Conservation (phyloP, 1,139 yeast species). For the Hyphopichia burtonii region DNA sequence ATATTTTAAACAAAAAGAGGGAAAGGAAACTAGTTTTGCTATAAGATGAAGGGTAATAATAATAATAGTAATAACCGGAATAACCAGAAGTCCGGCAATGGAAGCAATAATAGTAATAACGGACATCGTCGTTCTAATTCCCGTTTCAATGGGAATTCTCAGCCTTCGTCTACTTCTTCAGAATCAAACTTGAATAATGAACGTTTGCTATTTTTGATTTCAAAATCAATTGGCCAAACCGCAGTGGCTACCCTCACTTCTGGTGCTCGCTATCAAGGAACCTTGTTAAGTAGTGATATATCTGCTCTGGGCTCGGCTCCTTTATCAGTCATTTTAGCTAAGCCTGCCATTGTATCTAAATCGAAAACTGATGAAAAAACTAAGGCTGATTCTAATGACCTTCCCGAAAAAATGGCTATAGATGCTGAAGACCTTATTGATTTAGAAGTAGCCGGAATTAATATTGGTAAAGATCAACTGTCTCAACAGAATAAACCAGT, state of each 20-base stretch:
- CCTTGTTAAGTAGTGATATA: conserved; percentile 39
- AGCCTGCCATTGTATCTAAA: conserved; percentile 33
- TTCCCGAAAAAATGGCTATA: conserved; percentile 50
- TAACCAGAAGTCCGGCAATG: not conserved
- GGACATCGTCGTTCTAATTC: conserved; percentile 31
- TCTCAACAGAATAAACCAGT: not conserved
- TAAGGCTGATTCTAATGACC: conserved; percentile 26
- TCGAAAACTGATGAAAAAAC: conserved; percentile 35
- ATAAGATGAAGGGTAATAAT: conserved; percentile 23
- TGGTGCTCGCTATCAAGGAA: conserved; percentile 63
- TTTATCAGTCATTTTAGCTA: conserved; percentile 54
- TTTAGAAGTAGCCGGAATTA: conserved; percentile 49
- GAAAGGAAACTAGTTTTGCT: too few relatives aligned
- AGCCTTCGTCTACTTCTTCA: conserved; percentile 11
- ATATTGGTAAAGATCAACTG: conserved; percentile 17
- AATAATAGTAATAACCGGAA: conserved; percentile 8
- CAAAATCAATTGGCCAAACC: conserved; percentile 56
- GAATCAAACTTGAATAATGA: conserved; percentile 26
- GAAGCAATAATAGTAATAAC: conserved; percentile 5
- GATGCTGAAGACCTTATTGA: conserved; percentile 64
- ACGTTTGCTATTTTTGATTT: conserved; percentile 47
- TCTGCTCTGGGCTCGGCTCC: conserved; percentile 20
- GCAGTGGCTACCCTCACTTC: conserved; percentile 60
- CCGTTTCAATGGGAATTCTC: conserved; percentile 11
- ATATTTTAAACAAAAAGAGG: too few relatives aligned